Conservation (phyloP, 2,329 filamentous ascomycete species). For the Diplodia corticola region DNA sequence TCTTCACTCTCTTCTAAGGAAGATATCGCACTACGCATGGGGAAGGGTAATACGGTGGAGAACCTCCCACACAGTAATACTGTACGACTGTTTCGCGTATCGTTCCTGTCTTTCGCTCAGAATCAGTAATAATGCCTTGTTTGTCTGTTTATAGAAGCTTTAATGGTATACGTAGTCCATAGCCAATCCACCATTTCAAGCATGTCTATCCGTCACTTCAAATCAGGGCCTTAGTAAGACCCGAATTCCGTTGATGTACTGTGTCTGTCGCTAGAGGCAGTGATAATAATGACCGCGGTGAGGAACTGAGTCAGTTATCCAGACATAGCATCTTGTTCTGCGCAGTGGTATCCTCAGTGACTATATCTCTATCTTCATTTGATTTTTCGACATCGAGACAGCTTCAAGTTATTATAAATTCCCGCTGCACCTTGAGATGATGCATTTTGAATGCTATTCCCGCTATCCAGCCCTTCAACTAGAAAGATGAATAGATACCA, state of each 20-base stretch:
- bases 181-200: neutral
- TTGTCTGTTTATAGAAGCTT: neutral
- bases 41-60: neutral
- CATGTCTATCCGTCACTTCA: neutral
- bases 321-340: too few relatives aligned
- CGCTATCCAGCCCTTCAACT: neutral
- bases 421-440: too few relatives aligned
- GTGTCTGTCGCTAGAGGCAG: neutral
- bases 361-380: too few relatives aligned
- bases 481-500: neutral
- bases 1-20: neutral
- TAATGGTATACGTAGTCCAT: neutral
- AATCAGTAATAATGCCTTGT: neutral
- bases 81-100: neutral
- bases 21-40: neutral
- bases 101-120: neutral
- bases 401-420: too few relatives aligned
- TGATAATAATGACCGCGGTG: too few relatives aligned
- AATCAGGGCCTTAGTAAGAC: neutral
- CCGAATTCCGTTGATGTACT: neutral
- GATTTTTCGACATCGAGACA: too few relatives aligned
- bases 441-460: neutral
- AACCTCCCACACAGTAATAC: neutral
- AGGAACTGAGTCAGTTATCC: too few relatives aligned
- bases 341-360: too few relatives aligned